Base-by-base conservation (phyloP, 2,329 filamentous ascomycete species). In the Botrytis paeoniae region DNA sequence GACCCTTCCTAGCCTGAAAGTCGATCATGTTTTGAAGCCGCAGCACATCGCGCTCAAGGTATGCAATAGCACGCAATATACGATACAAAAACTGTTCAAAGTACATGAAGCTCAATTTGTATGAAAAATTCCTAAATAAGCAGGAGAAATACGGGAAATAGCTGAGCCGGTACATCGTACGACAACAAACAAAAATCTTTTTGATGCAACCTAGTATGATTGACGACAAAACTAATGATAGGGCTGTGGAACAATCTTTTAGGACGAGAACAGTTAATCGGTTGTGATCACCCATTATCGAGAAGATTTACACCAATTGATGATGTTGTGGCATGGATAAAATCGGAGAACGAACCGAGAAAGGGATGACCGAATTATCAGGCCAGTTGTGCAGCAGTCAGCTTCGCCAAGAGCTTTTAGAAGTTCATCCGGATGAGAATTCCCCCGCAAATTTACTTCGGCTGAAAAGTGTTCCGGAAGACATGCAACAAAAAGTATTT, bases 401-500 rank as follows among this genome's bases (percentile, higher is more conserved):
- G 63, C 41, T 72, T 43, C 29, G 63, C 51, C 70, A 68, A 72
- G 60, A 66, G 43, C 37, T 71, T 41, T 37, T 41, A 57, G 25
- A n/a, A 57, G 66, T 69, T 32, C 63, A n/a, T 69, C 63, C 63
- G 54, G 70, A 51, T 72, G 70, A 72, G 29, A 51, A 68, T 72
- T 72, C 32, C 32, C 41, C 70, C 70, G 70, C 51, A 61, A 51
- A 25, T 25, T 45, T 25, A n/a, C 57, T 61, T 61, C 70, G 70
- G 70, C 51, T 69, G 63, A 72, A 72, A 51, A 69, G 63, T 72
- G 25, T 72, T 69, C 70, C 70, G 63, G 70, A 69, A 72, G 70
- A 72, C 32, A 51, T 72, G 63, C 70, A 72, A 69, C 63, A 69
- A 72, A 69, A 62, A 29, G 5, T 45, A 57, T 60, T 37, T 16